Conservation (phyloP, 257 asterid species). For the Solanum tarijense region DNA sequence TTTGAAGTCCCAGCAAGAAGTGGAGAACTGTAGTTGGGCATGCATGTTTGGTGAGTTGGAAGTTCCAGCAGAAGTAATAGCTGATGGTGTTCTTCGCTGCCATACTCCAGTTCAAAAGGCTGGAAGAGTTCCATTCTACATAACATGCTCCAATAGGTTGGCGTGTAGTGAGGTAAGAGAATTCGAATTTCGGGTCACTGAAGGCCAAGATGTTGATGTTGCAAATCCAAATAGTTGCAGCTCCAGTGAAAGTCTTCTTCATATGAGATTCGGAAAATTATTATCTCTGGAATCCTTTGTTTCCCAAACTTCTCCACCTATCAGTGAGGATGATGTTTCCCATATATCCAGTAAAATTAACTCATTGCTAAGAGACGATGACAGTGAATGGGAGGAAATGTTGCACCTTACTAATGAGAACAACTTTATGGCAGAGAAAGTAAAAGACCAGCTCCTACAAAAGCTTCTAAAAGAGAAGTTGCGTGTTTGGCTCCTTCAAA, state of each 20-base stretch:
- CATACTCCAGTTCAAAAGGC: constrained; percentile 55
- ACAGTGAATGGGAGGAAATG: constrained; percentile 67
- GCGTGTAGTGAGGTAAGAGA: constrained; percentile 97
- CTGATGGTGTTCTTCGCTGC: constrained; percentile 76
- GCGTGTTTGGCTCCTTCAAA: constrained; percentile 65
- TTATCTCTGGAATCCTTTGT: constrained; percentile 44
- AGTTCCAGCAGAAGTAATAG: constrained; percentile 75
- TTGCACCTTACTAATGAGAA: constrained; percentile 32
- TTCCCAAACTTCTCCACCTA: constrained; percentile 18
- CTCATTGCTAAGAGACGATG: constrained; percentile 42
- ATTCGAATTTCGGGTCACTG: constrained; percentile 51
- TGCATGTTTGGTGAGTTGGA: constrained; percentile 94
- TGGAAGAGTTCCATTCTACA: constrained; percentile 77
- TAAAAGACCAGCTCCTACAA: constrained; percentile 51
- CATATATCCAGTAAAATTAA: constrained; percentile 38
- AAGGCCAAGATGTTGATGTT: constrained; percentile 31
- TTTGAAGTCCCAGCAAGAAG: constrained; percentile 47
- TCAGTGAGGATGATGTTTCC: constrained; percentile 25
- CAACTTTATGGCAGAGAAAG: constrained; percentile 37
- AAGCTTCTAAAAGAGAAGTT: constrained; percentile 69
- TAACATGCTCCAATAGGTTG: constrained; percentile 84
- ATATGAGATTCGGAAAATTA: constrained; percentile 63
- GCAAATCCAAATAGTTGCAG: constrained; percentile 11
- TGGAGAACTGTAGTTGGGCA: constrained; percentile 65
- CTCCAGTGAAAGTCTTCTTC: constrained; percentile 56